phyloP scores from a whole-genome alignment of 202 grass and related monocot species.

The Cymbopogon flexuosus region DNA sequence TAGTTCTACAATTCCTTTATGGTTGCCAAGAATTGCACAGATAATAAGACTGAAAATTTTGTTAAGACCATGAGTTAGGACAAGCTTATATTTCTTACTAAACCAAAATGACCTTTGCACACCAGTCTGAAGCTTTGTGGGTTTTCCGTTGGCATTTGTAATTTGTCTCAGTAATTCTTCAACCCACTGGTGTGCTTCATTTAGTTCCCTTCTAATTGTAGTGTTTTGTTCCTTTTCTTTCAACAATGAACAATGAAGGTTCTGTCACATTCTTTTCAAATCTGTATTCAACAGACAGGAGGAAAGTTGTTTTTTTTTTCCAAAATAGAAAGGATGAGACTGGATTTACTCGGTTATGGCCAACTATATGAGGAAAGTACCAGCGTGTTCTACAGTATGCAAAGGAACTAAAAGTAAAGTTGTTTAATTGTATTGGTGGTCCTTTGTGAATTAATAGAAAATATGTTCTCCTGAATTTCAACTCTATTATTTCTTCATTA shows the following conservation, averaged over 20 bases:
- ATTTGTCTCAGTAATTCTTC: slow-evolving; percentile 38
- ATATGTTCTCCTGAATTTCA: background rate
- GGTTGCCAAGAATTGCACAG: slow-evolving; percentile 10
- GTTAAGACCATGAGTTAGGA: background rate
- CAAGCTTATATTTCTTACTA: slow-evolving; percentile 23
- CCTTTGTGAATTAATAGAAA: background rate
- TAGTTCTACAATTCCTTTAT: background rate
- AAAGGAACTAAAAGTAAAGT: background rate
- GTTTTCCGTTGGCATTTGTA: slow-evolving; percentile 37
- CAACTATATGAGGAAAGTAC: background rate
- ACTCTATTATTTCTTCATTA: slow-evolving; percentile 36
- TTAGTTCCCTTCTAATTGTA: slow-evolving; percentile 33
- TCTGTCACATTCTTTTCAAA: slow-evolving; percentile 48
- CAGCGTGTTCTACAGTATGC: background rate
- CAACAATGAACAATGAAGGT: too few relatives aligned
- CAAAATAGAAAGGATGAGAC: background rate
- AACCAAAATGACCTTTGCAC: slow-evolving; percentile 40
- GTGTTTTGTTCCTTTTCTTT: slow-evolving; percentile 33
- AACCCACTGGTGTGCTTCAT: slow-evolving; percentile 34
- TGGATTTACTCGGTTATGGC: background rate
- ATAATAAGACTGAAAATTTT: slow-evolving; percentile 1
- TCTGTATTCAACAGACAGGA: slow-evolving; percentile 34
- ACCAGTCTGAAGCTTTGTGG: slow-evolving; percentile 29
- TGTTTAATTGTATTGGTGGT: background rate
- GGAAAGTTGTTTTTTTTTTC: background rate